Conservation (phyloP, 1,284 basidiomycete species). For the Microbotryum saponariae region DNA sequence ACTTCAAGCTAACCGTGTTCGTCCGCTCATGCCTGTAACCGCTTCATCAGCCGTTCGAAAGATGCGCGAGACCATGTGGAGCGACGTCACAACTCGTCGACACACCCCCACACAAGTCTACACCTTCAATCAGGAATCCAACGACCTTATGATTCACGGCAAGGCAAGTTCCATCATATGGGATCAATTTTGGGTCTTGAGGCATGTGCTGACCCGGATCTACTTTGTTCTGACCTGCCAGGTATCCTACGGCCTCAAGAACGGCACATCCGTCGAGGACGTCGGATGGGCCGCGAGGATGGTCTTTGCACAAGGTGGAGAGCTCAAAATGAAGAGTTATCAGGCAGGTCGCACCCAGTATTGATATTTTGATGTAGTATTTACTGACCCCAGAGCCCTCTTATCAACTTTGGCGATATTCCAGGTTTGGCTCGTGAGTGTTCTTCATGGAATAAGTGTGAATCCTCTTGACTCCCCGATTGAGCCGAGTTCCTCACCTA, state of each 20-base stretch:
- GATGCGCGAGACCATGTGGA: slow-evolving; percentile 23
- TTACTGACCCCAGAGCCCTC: neutral
- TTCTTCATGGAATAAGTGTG: neutral
- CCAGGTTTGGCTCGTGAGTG: slow-evolving; percentile 18
- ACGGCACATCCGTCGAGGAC: slow-evolving; percentile 17
- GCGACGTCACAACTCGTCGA: slow-evolving; percentile 10
- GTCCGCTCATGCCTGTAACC: neutral
- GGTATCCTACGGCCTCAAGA: slow-evolving; percentile 25
- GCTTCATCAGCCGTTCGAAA: slow-evolving; percentile 12
- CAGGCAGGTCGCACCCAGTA: slow-evolving; percentile 7
- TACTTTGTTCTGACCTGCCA: neutral
- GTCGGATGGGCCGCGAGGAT: slow-evolving; percentile 23
- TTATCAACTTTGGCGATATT: no score
- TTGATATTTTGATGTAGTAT: neutral
- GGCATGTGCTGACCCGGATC: neutral
- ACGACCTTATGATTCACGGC: slow-evolving; percentile 23
- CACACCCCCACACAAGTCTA: slow-evolving; percentile 11
- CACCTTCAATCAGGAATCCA: neutral
- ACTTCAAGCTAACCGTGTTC: neutral
- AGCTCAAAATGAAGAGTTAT: slow-evolving; percentile 17
- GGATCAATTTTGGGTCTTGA: neutral
- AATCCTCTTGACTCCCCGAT: neutral
- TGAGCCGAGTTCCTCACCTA: neutral
- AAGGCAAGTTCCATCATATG: slow-evolving; percentile 3
- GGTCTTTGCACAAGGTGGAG: slow-evolving; percentile 8